A percentile compares a stretch with the other conserved stretches of the same genome.
Evolutionary conservation across 2,329 filamentous ascomycete species (phyloP).

Genomic region (Elsinoe perseae): DNA sequence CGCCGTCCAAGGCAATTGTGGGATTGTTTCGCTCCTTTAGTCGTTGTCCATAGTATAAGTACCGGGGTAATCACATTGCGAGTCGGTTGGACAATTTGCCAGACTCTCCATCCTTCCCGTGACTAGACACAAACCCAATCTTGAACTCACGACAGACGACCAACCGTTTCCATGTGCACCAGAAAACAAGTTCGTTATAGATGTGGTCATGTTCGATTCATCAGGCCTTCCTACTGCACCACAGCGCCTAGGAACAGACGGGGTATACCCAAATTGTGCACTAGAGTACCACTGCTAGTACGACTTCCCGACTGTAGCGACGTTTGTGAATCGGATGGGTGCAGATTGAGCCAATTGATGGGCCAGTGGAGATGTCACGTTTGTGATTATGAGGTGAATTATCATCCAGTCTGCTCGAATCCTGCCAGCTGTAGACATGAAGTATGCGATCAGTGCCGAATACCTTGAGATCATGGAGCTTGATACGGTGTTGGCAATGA

Average conservation of each 20-base stretch:
- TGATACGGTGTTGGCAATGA: too few species aligned
- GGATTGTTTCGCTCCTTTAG: too few species aligned
- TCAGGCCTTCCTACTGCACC: too few species aligned
- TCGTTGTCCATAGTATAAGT: too few species aligned
- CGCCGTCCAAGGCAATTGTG: too few species aligned
- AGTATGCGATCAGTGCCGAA: neutral
- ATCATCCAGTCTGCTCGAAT: neutral
- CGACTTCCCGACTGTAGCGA: neutral
- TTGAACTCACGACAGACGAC: neutral
- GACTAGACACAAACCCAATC: too few species aligned
- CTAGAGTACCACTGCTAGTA: neutral
- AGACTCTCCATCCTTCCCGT: too few species aligned
- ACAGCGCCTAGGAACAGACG: neutral
- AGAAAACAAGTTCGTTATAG: neutral
- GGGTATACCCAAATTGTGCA: neutral
- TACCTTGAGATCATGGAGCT: neutral
- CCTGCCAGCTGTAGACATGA: neutral
- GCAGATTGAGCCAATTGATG: neutral
- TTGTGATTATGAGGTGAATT: neutral
- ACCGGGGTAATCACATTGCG: too few species aligned
- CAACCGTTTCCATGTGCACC: neutral
- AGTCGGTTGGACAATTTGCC: too few species aligned
- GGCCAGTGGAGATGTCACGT: neutral
- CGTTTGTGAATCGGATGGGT: neutral
- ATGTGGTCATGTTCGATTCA: neutral